Evolutionary conservation across 129 eudicot genomes (phyloP).

Genomic region (Sambucus nigra): DNA sequence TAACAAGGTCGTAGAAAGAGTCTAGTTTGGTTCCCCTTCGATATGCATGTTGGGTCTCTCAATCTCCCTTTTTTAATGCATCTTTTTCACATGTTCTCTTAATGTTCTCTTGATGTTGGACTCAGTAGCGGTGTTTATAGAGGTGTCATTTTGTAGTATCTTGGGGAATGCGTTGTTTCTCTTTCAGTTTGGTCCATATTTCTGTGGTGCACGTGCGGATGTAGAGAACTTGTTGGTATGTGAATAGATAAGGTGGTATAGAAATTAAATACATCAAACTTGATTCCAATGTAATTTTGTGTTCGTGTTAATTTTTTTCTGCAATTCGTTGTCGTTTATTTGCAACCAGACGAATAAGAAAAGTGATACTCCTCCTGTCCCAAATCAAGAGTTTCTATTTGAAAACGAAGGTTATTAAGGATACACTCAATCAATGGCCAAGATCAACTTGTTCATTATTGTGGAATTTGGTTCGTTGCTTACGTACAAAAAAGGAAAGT

Average conservation of each 20-base stretch:
- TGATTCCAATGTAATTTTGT: not conserved
- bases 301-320: not conserved
- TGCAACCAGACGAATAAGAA: not conserved
- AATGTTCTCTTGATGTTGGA: conserved; percentile 20
- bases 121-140: conserved; percentile 44
- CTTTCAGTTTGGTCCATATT: conserved; percentile 34
- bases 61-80: conserved; percentile 15
- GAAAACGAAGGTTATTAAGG: too few species aligned
- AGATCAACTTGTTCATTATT: too few species aligned
- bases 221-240: conserved; percentile 47
- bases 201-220: conserved; percentile 37
- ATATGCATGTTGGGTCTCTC: conserved; percentile 36
- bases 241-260: conserved; percentile 68
- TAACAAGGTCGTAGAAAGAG: conserved; percentile 43
- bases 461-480: too few species aligned
- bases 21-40: conserved; percentile 15
- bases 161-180: conserved; percentile 23
- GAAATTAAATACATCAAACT: conserved; percentile 27
- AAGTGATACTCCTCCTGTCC: too few species aligned
- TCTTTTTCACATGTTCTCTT: conserved; percentile 30
- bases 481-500: too few species aligned
- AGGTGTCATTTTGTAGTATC: conserved; percentile 32
- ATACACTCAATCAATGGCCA: too few species aligned
- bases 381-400: too few species aligned
- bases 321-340: not conserved